Conservation (phyloP, 139 green algal species). For the Zygnema cylindricum region DNA sequence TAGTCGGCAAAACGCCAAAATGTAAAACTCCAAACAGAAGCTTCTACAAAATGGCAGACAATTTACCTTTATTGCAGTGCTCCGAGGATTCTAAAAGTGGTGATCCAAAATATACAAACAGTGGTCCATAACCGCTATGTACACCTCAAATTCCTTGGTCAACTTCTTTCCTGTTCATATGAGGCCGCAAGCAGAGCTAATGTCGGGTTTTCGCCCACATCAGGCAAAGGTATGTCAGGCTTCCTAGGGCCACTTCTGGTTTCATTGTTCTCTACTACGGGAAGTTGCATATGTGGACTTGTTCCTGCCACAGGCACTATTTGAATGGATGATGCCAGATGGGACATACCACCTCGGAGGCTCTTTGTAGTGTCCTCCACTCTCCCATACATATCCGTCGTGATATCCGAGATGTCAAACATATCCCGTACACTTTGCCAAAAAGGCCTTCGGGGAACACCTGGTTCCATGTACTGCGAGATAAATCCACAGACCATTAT, state of each 20-base stretch:
- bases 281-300: background rate
- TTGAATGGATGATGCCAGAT: slow-evolving; percentile 11
- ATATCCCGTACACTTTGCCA: slow-evolving; percentile 80
- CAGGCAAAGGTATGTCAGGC: background rate
- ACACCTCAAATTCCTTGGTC: too few species aligned
- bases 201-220: background rate
- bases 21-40: too few species aligned
- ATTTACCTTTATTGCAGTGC: too few species aligned
- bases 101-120: too few species aligned
- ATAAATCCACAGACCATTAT: slow-evolving; percentile 6
- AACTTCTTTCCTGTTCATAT: background rate
- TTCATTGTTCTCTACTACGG: slow-evolving; percentile 19
- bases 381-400: slow-evolving; percentile 35
- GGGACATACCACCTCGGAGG: background rate
- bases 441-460: slow-evolving; percentile 69
- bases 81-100: too few species aligned
- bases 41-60: too few species aligned
- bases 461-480: slow-evolving; percentile 78
- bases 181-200: background rate
- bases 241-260: slow-evolving; percentile 24
- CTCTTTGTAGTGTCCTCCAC: slow-evolving; percentile 8
- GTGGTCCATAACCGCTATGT: too few species aligned
- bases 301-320: background rate
- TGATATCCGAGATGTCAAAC: slow-evolving; percentile 84
- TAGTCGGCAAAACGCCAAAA: too few species aligned